Evolutionary conservation across 495 filamentous ascomycete species (phyloP).

Genomic region (Aspergillus nidulans): DNA sequence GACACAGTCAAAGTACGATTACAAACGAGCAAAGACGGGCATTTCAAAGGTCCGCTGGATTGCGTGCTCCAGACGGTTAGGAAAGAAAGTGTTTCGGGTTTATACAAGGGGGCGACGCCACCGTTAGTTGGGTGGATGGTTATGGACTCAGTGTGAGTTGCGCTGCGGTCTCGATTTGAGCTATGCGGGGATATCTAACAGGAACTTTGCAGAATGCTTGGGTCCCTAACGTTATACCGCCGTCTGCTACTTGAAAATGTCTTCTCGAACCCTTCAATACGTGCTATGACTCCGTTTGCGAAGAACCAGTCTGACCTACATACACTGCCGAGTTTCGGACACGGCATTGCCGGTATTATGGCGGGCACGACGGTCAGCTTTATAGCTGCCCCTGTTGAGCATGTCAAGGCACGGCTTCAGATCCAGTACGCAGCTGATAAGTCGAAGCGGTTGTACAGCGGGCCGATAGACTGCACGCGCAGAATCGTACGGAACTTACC

Average conservation of each 20-base stretch:
- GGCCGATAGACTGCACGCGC: constrained; percentile 74
- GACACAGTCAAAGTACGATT: constrained; percentile 95
- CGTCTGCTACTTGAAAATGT: constrained; percentile 72
- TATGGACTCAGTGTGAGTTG: constrained; percentile 77
- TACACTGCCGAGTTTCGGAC: constrained; percentile 70
- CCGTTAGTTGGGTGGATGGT: constrained; percentile 96
- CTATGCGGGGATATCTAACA: background rate
- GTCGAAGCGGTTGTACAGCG: constrained; percentile 69
- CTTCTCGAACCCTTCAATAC: constrained; percentile 57
- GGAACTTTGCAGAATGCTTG: constrained; percentile 63
- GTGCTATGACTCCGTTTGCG: constrained; percentile 31
- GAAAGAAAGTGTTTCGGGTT: constrained; percentile 70
- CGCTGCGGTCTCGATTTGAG: background rate
- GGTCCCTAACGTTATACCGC: constrained; percentile 84
- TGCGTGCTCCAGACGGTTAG: constrained; percentile 77
- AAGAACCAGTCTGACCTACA: constrained; percentile 26
- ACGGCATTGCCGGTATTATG: constrained; percentile 80
- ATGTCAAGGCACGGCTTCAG: constrained; percentile 90
- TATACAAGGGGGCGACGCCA: constrained; percentile 88
- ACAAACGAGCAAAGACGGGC: constrained; percentile 73
- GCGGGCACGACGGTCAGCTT: constrained; percentile 88
- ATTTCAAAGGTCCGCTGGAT: constrained; percentile 82
- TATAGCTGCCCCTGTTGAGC: constrained; percentile 90
- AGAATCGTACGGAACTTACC: constrained; percentile 55
- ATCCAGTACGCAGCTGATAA: constrained; percentile 82